Evolutionary conservation across 2,329 filamentous ascomycete genomes (phyloP), one percentile per base, ranked within the genome.

Genomic region (Pestalotiopsis sp.): DNA sequence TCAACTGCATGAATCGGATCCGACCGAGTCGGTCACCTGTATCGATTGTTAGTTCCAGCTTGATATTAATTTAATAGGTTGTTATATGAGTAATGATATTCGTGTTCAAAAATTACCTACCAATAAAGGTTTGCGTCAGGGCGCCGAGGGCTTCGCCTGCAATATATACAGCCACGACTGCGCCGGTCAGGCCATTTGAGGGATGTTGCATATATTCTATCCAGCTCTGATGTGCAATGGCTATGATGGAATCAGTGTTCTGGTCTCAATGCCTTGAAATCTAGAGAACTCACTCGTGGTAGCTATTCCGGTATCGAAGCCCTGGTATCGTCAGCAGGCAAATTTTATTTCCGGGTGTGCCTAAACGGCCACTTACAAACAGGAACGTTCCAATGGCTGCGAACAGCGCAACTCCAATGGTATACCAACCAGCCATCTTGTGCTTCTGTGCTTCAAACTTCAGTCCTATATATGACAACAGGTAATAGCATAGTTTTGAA

Each of bases 141-240:
- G 87, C 85, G 1, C 88, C 87, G 4, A 85, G 76, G 13, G 86
- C 86, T 75, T 90, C 87, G 36, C 88, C 88, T 5, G 87, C 87
- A 69, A 90, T 88, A 72, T 89, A 90, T 3, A 88, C 84, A 5
- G 87, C 81, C 3, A 88, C 86, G 2, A 89, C 87, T 79, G 76
- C 75, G 13, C 87, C 87, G 1, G 86, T 89, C 17, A 89, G 75
- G 3, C 82, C 86, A 71, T 85, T 80, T 3, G 85, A 87, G 2
- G 87, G 87, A 63, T 86, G 74, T 13, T 81, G 67, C 87, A 90
- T 89, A 75, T 89, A 90, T 58, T 86, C 81, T 59, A 87, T 83
- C 87, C 87, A 90, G 73, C 86, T 88, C 72, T 86, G 74, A 73
- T 90, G 87, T 2, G 87, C 87, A 68, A 90, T 90, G 23, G 87